A percentile compares a stretch with the other conserved stretches of the same genome.
These are phyloP conservation scores for Tephrocybe rancida DNA, from an alignment of 768 basidiomycete genomes.

Conservation along the genomic window DNA sequence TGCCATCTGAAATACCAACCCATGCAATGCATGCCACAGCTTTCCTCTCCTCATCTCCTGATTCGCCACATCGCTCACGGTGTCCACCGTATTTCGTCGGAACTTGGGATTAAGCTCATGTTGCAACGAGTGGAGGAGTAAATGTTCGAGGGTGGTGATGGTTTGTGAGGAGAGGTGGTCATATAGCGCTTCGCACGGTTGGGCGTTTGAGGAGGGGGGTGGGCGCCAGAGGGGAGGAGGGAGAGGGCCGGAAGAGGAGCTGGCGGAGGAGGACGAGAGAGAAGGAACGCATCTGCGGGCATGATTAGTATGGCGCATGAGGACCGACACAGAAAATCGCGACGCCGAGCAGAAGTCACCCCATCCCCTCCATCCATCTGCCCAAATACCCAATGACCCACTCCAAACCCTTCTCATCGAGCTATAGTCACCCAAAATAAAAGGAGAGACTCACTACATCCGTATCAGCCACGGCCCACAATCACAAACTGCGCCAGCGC, in stretches of 20 bases:
- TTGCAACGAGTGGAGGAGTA: constrained; percentile 68
- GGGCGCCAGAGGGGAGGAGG: background rate
- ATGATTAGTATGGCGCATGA: background rate
- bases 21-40: constrained; percentile 83
- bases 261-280: background rate
- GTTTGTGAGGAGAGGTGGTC: constrained; percentile 74
- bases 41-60: constrained; percentile 74
- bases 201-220: constrained; percentile 35
- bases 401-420: no score
- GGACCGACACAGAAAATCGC: background rate
- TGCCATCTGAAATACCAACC: constrained; percentile 69
- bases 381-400: no score
- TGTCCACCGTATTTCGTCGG: constrained; percentile 72
- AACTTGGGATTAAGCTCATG: constrained; percentile 63
- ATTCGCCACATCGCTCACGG: constrained; percentile 75
- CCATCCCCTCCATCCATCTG: no score
- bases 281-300: background rate
- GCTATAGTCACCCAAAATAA: no score
- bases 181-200: constrained; percentile 50
- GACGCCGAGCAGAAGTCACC: no score
- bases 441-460: no score
- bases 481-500: constrained; percentile 81
- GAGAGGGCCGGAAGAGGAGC: background rate
- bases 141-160: constrained; percentile 67
- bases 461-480: constrained; percentile 35